These are phyloP conservation scores for Salix udensis DNA, from an alignment of 345 rosid species.

Conservation along the genomic window DNA sequence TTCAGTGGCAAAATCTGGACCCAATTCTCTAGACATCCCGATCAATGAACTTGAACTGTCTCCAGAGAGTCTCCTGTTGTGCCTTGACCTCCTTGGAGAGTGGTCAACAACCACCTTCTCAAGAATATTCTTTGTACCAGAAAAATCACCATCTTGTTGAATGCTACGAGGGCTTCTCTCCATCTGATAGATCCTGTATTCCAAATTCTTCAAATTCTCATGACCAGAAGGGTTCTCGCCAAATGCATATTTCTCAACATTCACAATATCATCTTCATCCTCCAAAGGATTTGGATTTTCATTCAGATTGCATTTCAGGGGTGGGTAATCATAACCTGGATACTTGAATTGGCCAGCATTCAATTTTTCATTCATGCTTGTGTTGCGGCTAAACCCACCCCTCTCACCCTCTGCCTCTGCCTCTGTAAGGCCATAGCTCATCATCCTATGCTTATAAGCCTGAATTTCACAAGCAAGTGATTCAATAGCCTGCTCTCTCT, in stretches of 20 bases:
- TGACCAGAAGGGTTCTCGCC: conserved; percentile 55
- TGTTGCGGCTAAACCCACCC: conserved; percentile 29
- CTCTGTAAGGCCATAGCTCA: conserved; percentile 83
- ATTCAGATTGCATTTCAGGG: conserved; percentile 64
- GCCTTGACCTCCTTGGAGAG: conserved; percentile 62
- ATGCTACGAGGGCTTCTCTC: conserved; percentile 55
- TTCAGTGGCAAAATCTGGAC: conserved; percentile 40
- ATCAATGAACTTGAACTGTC: conserved; percentile 56
- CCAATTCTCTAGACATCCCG: conserved; percentile 44
- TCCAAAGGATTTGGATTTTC: conserved; percentile 50
- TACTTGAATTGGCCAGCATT: conserved; percentile 45
- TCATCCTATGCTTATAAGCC: conserved; percentile 92
- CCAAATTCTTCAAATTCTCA: conserved; percentile 66
- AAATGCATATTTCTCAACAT: conserved; percentile 68
- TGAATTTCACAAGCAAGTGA: conserved; percentile 76
- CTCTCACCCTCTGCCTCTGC: conserved; percentile 48
- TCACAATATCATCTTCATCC: conserved; percentile 53
- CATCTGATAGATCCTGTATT: conserved; percentile 62
- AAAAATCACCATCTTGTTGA: conserved; percentile 45
- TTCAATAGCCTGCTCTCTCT: conserved; percentile 83
- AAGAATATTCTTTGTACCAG: conserved; percentile 39
- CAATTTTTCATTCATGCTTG: conserved; percentile 41
- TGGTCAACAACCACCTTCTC: conserved; percentile 78
- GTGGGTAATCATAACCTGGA: conserved; percentile 64
- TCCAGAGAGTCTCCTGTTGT: conserved; percentile 45